Evolutionary conservation across 2,329 filamentous ascomycete genomes (phyloP).

Genomic region (Akanthomyces lecanii): DNA sequence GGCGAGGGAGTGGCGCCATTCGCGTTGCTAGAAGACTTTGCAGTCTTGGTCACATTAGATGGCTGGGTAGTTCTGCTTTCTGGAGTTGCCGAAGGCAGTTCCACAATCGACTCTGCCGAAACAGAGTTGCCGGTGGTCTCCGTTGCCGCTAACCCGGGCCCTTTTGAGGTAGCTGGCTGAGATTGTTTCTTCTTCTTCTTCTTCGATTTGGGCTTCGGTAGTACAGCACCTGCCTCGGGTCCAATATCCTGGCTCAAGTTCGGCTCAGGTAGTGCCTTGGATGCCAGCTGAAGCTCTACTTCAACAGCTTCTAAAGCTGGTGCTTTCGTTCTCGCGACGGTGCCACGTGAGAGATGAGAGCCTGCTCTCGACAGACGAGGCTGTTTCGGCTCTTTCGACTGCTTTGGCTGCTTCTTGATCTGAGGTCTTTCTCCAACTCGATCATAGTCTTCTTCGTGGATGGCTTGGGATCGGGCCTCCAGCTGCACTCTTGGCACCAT

Average conservation of each 20-base stretch:
- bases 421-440: neutral
- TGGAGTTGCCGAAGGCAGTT: neutral
- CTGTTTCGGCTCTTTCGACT: slow-evolving; percentile 40
- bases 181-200: slow-evolving; percentile 18
- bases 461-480: slow-evolving; percentile 38
- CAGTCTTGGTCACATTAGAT: neutral
- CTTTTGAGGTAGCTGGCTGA: neutral
- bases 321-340: slow-evolving; percentile 47
- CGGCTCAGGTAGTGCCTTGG: neutral
- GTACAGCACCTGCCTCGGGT: neutral
- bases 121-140: neutral
- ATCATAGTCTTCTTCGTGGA: slow-evolving; percentile 28
- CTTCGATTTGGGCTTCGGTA: slow-evolving; percentile 8
- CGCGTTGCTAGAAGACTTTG: neutral
- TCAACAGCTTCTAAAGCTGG: slow-evolving; percentile 37
- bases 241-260: neutral
- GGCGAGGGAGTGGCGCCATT: slow-evolving; percentile 16
- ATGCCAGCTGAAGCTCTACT: slow-evolving; percentile 18
- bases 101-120: neutral
- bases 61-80: neutral
- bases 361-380: slow-evolving; percentile 36
- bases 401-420: slow-evolving; percentile 22
- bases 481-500: slow-evolving; percentile 50
- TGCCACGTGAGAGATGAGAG: slow-evolving; percentile 48
- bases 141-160: neutral